Conservation (phyloP, 768 basidiomycete genomes). For the Mycena vitilis region DNA sequence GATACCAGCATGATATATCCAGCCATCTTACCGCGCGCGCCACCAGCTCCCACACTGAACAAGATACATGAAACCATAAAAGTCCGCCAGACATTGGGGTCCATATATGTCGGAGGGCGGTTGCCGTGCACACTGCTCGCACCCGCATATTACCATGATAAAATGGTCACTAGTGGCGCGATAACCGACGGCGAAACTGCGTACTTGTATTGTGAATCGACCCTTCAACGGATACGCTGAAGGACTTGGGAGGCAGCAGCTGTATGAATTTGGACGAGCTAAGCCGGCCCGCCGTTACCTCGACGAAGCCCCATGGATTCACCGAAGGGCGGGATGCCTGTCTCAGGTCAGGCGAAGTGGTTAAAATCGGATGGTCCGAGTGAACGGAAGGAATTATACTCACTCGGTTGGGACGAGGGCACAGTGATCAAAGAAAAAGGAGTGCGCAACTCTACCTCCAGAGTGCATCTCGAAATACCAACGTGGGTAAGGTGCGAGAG, state of each 20-base stretch:
- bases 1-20: conserved; percentile 14
- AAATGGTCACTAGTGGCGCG: neutral
- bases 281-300: conserved; percentile 25
- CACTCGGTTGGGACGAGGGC: neutral
- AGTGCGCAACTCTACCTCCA: neutral
- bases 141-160: conserved; percentile 3
- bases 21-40: conserved; percentile 7
- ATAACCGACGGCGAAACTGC: conserved; percentile 8
- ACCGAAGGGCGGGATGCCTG: neutral
- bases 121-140: neutral
- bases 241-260: neutral
- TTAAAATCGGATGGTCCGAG: neutral
- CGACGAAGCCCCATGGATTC: conserved; percentile 25
- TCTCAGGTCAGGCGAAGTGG: neutral
- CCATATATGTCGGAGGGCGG: conserved; percentile 1
- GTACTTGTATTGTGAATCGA: neutral
- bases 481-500: neutral
- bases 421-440: neutral
- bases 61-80: conserved; percentile 11
- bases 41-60: conserved; percentile 10
- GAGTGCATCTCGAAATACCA: neutral
- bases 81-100: conserved; percentile 13
- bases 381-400: neutral
- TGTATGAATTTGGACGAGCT: neutral
- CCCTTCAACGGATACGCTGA: conserved; percentile 1